A percentile compares a stretch with the other conserved stretches of the same genome.
Conservation (phyloP, 1,139 yeast genomes). For the Blastobotrys indianensis region DNA sequence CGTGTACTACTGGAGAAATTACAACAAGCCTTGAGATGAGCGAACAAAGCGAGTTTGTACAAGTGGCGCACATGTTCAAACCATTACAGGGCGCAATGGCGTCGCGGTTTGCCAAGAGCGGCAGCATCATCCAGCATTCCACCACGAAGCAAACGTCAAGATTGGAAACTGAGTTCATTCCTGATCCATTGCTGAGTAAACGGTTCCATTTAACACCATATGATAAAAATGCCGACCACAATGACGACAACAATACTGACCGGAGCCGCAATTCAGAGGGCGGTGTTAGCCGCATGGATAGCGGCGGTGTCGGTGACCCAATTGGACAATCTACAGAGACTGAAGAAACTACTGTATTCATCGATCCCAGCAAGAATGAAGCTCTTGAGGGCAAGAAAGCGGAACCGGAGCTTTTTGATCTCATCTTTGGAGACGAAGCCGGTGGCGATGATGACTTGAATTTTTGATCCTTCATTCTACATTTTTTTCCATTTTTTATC, state of each 20-base stretch:
- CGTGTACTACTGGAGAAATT: background rate
- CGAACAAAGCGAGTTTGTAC: slow-evolving; percentile 17
- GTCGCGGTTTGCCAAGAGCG: slow-evolving; percentile 20
- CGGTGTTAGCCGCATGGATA: slow-evolving; percentile 2
- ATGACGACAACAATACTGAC: background rate
- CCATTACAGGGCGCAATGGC: slow-evolving; percentile 29
- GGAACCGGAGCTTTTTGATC: slow-evolving; percentile 21
- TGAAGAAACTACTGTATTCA: background rate
- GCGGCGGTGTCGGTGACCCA: background rate
- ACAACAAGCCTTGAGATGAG: background rate
- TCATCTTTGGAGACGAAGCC: slow-evolving; percentile 22
- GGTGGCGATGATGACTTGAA: slow-evolving; percentile 1
- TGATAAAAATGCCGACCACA: no score
- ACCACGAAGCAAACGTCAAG: slow-evolving; percentile 24
- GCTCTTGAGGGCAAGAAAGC: slow-evolving; percentile 22
- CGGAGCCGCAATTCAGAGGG: background rate
- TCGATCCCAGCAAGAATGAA: slow-evolving; percentile 18
- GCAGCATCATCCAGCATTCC: slow-evolving; percentile 9
- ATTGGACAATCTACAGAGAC: background rate
- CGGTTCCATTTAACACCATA: slow-evolving; percentile 22
- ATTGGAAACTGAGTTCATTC: slow-evolving; percentile 20
- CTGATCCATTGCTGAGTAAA: slow-evolving; percentile 27
- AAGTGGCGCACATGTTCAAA: slow-evolving; percentile 28
- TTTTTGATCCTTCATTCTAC: background rate
- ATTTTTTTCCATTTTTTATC: background rate